Conservation (phyloP, 2,329 filamentous ascomycete genomes). For the Xylariaceae sp. region DNA sequence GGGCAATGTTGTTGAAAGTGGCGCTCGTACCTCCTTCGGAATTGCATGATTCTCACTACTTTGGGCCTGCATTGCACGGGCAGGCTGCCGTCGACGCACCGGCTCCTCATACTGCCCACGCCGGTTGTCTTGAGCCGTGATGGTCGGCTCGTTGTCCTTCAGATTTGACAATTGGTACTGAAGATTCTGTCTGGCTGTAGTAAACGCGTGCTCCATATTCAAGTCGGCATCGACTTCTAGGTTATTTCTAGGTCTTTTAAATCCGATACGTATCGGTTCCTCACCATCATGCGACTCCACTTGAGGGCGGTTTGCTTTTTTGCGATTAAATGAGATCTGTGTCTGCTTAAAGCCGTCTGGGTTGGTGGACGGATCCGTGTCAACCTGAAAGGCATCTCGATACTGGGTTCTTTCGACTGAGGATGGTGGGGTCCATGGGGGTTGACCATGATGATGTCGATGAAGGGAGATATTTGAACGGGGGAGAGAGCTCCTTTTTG, state of each 20-base stretch:
- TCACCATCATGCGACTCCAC: constrained; percentile 1
- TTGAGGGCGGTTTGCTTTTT: constrained; percentile 9
- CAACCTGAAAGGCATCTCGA: neutral
- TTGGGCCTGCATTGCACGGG: constrained; percentile 10
- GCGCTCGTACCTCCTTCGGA: constrained; percentile 20
- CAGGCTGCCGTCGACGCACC: constrained; percentile 9
- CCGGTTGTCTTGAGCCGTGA: neutral
- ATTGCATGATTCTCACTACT: constrained; percentile 1
- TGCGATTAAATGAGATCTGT: constrained; percentile 24
- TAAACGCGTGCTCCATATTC: constrained; percentile 12
- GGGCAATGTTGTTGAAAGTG: constrained; percentile 27
- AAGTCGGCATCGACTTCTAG: neutral
- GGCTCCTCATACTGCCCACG: constrained; percentile 4
- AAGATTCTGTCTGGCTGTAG: constrained; percentile 15
- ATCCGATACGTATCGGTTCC: neutral
- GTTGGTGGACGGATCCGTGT: neutral
- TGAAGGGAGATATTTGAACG: constrained; percentile 6
- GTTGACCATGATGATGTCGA: constrained; percentile 16
- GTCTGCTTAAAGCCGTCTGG: constrained; percentile 24
- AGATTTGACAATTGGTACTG: constrained; percentile 18
- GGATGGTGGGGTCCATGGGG: constrained; percentile 31
- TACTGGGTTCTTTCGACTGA: constrained; percentile 17
- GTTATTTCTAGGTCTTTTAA: neutral
- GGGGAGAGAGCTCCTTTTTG: constrained; percentile 1
- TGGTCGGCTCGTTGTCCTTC: neutral